Evolutionary conservation across 257 asterid species (phyloP).

Genomic region (Phtheirospermum japonicum): DNA sequence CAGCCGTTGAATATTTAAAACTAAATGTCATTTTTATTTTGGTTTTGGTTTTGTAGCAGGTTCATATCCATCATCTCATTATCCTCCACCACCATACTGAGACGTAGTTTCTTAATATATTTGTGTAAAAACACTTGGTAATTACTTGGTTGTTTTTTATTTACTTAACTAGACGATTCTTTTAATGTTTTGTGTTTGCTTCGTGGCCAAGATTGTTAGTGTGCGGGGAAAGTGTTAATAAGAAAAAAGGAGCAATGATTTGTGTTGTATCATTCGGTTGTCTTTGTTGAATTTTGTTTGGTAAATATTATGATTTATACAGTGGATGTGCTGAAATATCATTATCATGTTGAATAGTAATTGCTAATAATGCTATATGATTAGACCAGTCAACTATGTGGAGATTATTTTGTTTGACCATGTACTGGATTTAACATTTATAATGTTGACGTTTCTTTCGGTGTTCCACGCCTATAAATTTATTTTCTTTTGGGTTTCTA

Average conservation of each 20-base stretch:
- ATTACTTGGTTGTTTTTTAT: background rate
- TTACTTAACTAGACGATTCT: background rate
- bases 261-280: too few species aligned
- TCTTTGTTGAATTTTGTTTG: too few species aligned
- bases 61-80: constrained; percentile 38
- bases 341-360: background rate
- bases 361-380: background rate
- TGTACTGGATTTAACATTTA: constrained; percentile 30
- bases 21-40: background rate
- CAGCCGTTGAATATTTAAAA: too few species aligned
- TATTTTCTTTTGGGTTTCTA: too few species aligned
- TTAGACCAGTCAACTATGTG: background rate
- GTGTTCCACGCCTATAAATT: too few species aligned
- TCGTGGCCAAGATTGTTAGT: too few species aligned
- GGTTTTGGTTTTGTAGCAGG: too few species aligned
- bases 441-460: constrained; percentile 21
- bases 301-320: background rate
- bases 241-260: too few species aligned
- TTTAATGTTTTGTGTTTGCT: background rate
- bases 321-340: background rate
- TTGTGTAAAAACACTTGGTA: too few species aligned
- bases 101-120: constrained; percentile 9
- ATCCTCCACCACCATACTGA: constrained; percentile 47
- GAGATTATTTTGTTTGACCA: constrained; percentile 25
- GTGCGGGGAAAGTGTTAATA: too few species aligned